Evolutionary conservation across 768 basidiomycete species (phyloP).

Genomic region (Hebeloma cylindrosporum): DNA sequence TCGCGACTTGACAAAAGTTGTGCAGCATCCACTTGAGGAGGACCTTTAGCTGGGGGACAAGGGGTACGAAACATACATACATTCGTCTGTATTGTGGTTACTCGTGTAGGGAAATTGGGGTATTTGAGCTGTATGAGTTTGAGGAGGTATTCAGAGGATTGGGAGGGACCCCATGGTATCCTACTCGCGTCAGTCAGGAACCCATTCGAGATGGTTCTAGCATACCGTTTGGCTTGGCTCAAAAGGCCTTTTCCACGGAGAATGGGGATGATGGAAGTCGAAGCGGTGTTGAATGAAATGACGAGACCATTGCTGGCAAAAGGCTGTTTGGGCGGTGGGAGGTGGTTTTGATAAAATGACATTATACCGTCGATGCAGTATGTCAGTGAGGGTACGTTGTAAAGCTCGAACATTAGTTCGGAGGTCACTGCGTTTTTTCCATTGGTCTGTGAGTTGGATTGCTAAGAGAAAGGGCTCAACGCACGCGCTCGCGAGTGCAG

Average conservation of each 20-base stretch:
- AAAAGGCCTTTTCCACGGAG: constrained; percentile 80
- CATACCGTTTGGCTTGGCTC: constrained; percentile 82
- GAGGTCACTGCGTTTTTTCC: constrained; percentile 93
- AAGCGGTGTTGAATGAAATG: constrained; percentile 88
- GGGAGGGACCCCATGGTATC: constrained; percentile 91
- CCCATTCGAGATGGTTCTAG: not conserved
- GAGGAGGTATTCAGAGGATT: constrained; percentile 88
- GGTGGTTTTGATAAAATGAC: constrained; percentile 86
- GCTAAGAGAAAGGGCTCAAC: constrained; percentile 29
- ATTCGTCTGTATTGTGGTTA: constrained; percentile 73
- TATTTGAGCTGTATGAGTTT: constrained; percentile 96
- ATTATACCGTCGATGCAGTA: constrained; percentile 91
- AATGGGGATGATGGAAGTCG: constrained; percentile 89
- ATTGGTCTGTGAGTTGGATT: not conserved
- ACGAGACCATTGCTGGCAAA: constrained; percentile 76
- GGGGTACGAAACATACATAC: constrained; percentile 38
- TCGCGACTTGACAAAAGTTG: constrained; percentile 79
- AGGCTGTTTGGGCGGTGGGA: constrained; percentile 32
- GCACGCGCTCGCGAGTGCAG: constrained; percentile 82
- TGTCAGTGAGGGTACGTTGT: constrained; percentile 79
- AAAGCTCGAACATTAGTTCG: constrained; percentile 94
- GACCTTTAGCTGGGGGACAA: not conserved
- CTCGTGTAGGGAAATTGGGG: constrained; percentile 84
- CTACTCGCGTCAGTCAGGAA: constrained; percentile 37
- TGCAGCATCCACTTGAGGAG: constrained; percentile 81